Percentiles rank a stretch among this genome's conserved stretches.
These are phyloP conservation scores for Ascosphaera apis DNA, from an alignment of 2,329 filamentous ascomycete species.

Conservation along the genomic window DNA sequence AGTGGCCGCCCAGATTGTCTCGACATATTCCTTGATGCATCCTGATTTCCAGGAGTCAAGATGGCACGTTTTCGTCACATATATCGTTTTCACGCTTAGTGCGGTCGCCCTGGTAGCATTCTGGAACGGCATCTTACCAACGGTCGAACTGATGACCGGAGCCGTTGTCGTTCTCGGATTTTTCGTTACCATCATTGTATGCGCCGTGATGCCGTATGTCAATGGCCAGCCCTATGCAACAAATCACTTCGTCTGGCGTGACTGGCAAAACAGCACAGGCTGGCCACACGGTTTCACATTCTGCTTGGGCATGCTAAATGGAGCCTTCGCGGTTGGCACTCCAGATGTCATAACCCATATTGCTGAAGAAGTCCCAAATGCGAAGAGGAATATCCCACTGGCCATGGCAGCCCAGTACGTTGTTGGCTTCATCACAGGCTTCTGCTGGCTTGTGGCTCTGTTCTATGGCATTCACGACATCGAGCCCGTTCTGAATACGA, in stretches of 20 bases:
- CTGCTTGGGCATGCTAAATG: constrained; percentile 42
- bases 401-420: constrained; percentile 26
- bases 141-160: constrained; percentile 33
- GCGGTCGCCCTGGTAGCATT: constrained; percentile 31
- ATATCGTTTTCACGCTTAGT: constrained; percentile 32
- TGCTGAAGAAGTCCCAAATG: constrained; percentile 37
- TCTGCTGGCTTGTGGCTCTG: constrained; percentile 27
- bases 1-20: constrained; percentile 34
- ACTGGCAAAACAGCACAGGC: constrained; percentile 27
- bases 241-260: constrained; percentile 30
- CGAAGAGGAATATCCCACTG: constrained; percentile 25
- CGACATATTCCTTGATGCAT: constrained; percentile 38
- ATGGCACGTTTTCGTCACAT: constrained; percentile 39
- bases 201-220: constrained; percentile 28
- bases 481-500: constrained; percentile 16
- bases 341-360: constrained; percentile 43
- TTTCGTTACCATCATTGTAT: constrained; percentile 30
- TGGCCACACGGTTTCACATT: constrained; percentile 36
- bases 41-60: constrained; percentile 26
- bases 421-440: constrained; percentile 24
- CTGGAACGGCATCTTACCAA: constrained; percentile 27
- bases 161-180: constrained; percentile 32
- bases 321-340: constrained; percentile 43
- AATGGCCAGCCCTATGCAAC: constrained; percentile 23
- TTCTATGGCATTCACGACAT: constrained; percentile 28